Percentiles rank a stretch among this genome's conserved stretches.
Conservation (phyloP, 768 basidiomycete genomes). For the Tubosaeta brunneosetosa region DNA sequence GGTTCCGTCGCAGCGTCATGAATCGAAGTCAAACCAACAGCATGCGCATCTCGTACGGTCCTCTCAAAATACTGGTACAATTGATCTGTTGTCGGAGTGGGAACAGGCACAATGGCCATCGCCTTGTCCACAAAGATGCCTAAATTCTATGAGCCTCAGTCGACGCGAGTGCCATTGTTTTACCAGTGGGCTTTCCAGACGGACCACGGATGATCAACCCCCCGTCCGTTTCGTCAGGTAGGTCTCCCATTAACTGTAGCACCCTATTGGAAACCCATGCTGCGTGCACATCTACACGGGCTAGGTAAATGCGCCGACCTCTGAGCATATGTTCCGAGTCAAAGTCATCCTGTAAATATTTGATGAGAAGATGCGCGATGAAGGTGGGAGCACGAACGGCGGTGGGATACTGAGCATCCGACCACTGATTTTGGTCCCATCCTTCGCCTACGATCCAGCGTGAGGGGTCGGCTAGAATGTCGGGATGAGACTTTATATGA, state of each 20-base stretch:
- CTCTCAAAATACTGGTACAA: conserved; percentile 59
- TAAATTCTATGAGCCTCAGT: conserved; percentile 6
- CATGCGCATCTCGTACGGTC: conserved; percentile 65
- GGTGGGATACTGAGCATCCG: conserved; percentile 58
- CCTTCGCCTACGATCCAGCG: conserved; percentile 84
- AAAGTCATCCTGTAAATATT: conserved; percentile 58
- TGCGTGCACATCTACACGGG: conserved; percentile 80
- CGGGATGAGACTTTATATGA: conserved; percentile 56
- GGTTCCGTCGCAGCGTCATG: conserved; percentile 71
- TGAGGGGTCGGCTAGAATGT: conserved; percentile 46
- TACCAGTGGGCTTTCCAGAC: conserved; percentile 66
- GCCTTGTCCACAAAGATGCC: conserved; percentile 88
- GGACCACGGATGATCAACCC: conserved; percentile 65
- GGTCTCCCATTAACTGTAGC: conserved; percentile 53
- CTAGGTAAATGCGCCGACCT: conserved; percentile 67
- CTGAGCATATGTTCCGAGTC: conserved; percentile 62
- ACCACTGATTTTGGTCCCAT: conserved; percentile 91
- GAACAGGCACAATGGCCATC: conserved; percentile 67
- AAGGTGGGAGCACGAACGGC: conserved; percentile 45
- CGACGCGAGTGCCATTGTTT: not conserved
- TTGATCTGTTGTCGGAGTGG: conserved; percentile 52
- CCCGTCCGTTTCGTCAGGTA: conserved; percentile 65
- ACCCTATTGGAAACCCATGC: conserved; percentile 79
- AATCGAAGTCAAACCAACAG: conserved; percentile 79
- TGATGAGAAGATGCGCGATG: not conserved